Evolutionary conservation across 257 asterid species (phyloP), one percentile per base, ranked within the genome.

Genomic region (Prunella vulgaris): DNA sequence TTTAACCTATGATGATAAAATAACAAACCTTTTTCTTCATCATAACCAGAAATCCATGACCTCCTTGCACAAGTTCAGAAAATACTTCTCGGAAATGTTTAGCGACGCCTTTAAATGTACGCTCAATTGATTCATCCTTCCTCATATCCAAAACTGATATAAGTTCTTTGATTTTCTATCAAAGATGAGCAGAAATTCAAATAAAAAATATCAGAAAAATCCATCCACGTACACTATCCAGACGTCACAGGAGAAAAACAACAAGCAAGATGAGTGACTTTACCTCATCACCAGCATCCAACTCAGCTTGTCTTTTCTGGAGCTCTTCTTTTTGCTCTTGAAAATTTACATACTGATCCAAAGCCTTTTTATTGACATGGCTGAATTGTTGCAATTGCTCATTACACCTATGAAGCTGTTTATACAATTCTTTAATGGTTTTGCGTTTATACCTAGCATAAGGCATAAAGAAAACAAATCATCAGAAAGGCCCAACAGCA

Each of bases 291-390:
- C 97, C 99, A 48, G 95, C 92, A 86, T 90, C 95, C 76, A 90
- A 72, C 86, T 93, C 99, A 7, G 96, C 96, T 80, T 93, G 99
- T 72, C 99, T 82, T 76, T 80, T 78, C 85, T 93, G 97, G 51
- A 93, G 91, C 87, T 88, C 96, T 76, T 93, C 99, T 63, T 97
- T 79, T 73, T 90, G 97, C 77, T 93, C 99, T 12, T 97, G 90
- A 83, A 93, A 93, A 80, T 90, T 93, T 54, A 93, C 92, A 82
- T 93, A 93, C 70, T 93, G 99, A 78, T 93, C 99, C 30, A 90
- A 95, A 30, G 99, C 99, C 76, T 93, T 93, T 77, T 93, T 93
- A 79, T 93, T 93, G 73, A 93, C 99, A 79, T 93, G 99, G 86
- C 97, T 93, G 80, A 93, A 93, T 74, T 89, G 88, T 64, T 90